Evolutionary conservation across 495 filamentous ascomycete species (phyloP).

Genomic region (Xylaria sp.): DNA sequence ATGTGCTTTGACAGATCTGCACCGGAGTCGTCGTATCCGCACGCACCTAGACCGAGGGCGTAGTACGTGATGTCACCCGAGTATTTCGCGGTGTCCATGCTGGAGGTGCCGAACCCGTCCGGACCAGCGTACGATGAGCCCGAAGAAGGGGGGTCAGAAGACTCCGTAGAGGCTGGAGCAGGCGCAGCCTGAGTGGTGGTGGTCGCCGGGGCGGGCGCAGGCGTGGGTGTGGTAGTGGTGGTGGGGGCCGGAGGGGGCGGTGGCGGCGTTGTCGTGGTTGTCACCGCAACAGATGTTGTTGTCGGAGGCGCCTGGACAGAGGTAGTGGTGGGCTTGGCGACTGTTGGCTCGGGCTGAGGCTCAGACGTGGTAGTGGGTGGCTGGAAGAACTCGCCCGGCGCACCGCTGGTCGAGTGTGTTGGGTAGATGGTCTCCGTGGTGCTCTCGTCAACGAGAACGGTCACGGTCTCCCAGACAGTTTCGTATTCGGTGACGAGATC

Average conservation of each 20-base stretch:
- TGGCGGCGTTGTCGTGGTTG: conserved; percentile 21
- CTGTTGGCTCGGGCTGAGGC: conserved; percentile 9
- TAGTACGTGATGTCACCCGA: conserved; percentile 57
- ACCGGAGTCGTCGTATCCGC: conserved; percentile 52
- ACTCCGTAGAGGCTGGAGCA: conserved; percentile 29
- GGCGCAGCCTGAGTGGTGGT: conserved; percentile 17
- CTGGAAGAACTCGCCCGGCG: conserved; percentile 53
- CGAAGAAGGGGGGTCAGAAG: conserved; percentile 21
- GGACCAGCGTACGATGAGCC: conserved; percentile 29
- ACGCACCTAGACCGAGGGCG: conserved; percentile 52
- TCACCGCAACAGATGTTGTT: neutral
- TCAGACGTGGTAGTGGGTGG: conserved; percentile 23
- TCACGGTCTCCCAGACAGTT: conserved; percentile 57
- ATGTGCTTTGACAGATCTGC: conserved; percentile 50
- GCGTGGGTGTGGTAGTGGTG: conserved; percentile 29
- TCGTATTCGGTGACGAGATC: conserved; percentile 55
- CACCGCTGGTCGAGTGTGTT: conserved; percentile 32
- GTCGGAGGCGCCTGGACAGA: conserved; percentile 8
- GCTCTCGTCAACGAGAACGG: conserved; percentile 51
- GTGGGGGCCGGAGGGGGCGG: conserved; percentile 28
- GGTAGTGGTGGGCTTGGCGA: conserved; percentile 5
- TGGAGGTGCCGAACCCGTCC: conserved; percentile 27
- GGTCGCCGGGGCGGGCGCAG: conserved; percentile 19
- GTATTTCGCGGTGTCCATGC: conserved; percentile 31
- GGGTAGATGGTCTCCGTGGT: conserved; percentile 50